Conservation (phyloP, 176 grass and related monocot species). For the Carex cristatella region DNA sequence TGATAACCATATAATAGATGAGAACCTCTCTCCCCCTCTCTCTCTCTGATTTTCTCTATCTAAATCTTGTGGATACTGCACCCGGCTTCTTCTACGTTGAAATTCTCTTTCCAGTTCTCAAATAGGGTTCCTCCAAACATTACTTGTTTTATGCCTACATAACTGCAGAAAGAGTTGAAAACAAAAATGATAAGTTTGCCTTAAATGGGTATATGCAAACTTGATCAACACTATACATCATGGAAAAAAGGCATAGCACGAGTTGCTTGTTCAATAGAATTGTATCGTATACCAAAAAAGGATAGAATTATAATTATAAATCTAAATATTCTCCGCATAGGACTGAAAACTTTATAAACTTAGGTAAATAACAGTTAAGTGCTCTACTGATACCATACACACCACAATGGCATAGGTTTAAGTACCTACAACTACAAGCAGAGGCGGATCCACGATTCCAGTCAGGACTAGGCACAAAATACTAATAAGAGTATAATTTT, state of each 20-base stretch:
- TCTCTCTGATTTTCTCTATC: constrained; percentile 9
- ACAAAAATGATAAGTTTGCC: constrained; percentile 24
- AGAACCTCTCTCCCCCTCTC: neutral
- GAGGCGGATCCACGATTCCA: no score
- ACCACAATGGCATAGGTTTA: constrained; percentile 6
- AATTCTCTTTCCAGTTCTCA: constrained; percentile 66
- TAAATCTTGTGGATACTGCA: constrained; percentile 70
- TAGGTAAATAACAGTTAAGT: constrained; percentile 16
- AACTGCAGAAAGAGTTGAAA: constrained; percentile 35
- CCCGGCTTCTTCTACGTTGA: constrained; percentile 66
- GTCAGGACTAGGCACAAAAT: no score
- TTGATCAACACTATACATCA: constrained; percentile 1
- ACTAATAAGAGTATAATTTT: no score
- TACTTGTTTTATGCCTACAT: constrained; percentile 87
- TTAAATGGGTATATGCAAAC: neutral
- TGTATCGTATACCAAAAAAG: neutral
- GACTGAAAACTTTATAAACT: neutral
- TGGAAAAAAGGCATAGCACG: neutral
- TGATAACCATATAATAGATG: neutral
- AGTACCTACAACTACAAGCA: neutral
- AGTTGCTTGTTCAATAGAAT: neutral
- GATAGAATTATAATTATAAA: neutral
- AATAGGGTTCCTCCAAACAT: constrained; percentile 74
- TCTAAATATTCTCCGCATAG: neutral
- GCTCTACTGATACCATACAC: constrained; percentile 7